Evolutionary conservation across 495 filamentous ascomycete species (phyloP), one percentile per base, ranked within the genome.

Genomic region (Talaromyces wortmannii): DNA sequence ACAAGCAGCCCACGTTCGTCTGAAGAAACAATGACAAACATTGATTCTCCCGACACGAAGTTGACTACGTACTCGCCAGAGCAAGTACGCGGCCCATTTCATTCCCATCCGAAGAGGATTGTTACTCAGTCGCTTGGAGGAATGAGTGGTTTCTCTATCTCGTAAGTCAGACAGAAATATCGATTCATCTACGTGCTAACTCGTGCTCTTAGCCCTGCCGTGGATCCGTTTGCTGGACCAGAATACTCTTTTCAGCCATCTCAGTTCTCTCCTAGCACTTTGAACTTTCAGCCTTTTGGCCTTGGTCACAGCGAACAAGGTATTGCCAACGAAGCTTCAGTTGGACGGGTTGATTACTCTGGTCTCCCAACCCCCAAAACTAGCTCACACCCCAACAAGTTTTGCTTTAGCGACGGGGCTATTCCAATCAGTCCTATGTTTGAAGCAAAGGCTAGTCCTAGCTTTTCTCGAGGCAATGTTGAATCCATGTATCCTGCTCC

Each of bases 21-120:
- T 7, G 78, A 73, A 55, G 78, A 69, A 23, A 78, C 67, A 30
- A 77, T 76, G 48, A 84, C 84, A 23, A 75, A 71, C 65, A 77
- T 82, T 54, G 78, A 74, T 23, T 86, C 85, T 40, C 84, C 85
- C 0, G 81, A 85, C 52, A 87, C 83, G 23, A 76, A 78, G 48
- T 56, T 84, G 31, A 86, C 83, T 11, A 67, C 74, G 40, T 86
- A 86, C 64, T 85, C 83, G n/a, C 82, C 83, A 0, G 81, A 84
- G 13, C 82, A 85, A 45, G 63, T 61, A 7, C 51, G 61, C 16
- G 57, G 59, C 18, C 65, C 61, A 51, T 46, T 55, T 45, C 57
- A 55, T 11, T 50, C 61, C 45, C 54, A 60, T 13, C 52, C 60
- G 7, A 57, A 55, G 42, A 50, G 57, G 17, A 30, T 55, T 50